Conservation (phyloP, 306 rosid genomes). For the Vicia villosa region DNA sequence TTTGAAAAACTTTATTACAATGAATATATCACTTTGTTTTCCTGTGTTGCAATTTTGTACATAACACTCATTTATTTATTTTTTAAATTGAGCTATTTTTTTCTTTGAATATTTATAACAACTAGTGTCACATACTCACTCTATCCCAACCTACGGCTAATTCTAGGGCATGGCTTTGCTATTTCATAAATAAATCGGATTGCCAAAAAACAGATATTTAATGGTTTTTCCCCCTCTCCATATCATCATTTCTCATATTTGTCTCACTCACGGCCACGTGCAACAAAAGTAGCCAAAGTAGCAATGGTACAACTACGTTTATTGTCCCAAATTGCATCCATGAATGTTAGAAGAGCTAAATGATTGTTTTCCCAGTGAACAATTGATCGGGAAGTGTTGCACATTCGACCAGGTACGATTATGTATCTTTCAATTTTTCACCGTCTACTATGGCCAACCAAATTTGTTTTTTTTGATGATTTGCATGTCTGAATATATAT, state of each 20-base stretch:
- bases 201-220: conserved; percentile 12
- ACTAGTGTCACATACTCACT: neutral
- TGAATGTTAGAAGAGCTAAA: conserved; percentile 67
- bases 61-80: conserved; percentile 7
- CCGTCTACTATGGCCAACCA: conserved; percentile 21
- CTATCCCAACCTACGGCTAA: neutral
- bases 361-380: conserved; percentile 86
- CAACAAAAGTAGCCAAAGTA: too few species aligned
- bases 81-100: neutral
- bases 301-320: too few species aligned
- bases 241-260: too few species aligned
- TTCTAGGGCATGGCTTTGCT: conserved; percentile 11
- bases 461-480: conserved; percentile 15
- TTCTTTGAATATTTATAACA: too few species aligned
- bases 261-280: too few species aligned
- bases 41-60: neutral
- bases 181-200: neutral
- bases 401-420: conserved; percentile 84
- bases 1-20: too few species aligned
- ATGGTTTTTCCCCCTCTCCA: conserved; percentile 24
- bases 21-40: too few species aligned
- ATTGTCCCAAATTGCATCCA: too few species aligned
- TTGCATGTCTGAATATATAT: conserved; percentile 17
- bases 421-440: conserved; percentile 5
- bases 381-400: conserved; percentile 79